Conservation (phyloP, 768 basidiomycete genomes). For the Podaxis pistillaris region DNA sequence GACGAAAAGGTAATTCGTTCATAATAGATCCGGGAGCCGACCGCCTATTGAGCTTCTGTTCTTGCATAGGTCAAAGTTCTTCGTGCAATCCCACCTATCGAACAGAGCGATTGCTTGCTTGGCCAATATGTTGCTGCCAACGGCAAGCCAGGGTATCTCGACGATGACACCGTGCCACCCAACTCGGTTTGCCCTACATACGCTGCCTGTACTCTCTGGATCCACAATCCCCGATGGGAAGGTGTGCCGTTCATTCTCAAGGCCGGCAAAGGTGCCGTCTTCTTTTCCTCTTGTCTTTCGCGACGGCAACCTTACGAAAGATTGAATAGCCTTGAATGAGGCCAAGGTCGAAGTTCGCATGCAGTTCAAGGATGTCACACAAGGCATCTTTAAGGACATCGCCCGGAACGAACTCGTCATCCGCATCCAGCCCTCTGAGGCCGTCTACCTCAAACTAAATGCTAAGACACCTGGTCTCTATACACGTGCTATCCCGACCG, state of each 20-base stretch:
- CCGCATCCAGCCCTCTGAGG: conserved; percentile 94
- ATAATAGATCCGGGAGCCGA: conserved; percentile 1
- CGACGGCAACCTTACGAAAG: conserved; percentile 10
- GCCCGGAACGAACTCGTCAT: conserved; percentile 96
- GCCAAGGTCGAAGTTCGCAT: conserved; percentile 98
- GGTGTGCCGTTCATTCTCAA: conserved; percentile 98
- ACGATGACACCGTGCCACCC: conserved; percentile 93
- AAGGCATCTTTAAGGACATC: conserved; percentile 96
- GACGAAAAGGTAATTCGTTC: conserved; percentile 82
- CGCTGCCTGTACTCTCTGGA: conserved; percentile 86
- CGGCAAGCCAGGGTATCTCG: conserved; percentile 98
- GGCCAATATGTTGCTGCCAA: conserved; percentile 91
- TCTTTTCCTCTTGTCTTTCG: neutral
- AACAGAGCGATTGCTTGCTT: conserved; percentile 75
- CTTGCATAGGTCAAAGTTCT: conserved; percentile 86
- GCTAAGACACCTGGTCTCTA: conserved; percentile 89
- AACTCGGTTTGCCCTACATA: conserved; percentile 93
- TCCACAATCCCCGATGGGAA: conserved; percentile 97
- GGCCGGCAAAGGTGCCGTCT: conserved; percentile 84
- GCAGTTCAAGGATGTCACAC: conserved; percentile 96
- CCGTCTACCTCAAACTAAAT: conserved; percentile 97
- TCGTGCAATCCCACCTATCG: conserved; percentile 83
- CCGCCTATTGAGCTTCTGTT: conserved; percentile 10
- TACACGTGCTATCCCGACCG: conserved; percentile 88
- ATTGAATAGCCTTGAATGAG: conserved; percentile 81